Base-by-base conservation (phyloP, 768 basidiomycete species). In the Royoungia palumana region DNA sequence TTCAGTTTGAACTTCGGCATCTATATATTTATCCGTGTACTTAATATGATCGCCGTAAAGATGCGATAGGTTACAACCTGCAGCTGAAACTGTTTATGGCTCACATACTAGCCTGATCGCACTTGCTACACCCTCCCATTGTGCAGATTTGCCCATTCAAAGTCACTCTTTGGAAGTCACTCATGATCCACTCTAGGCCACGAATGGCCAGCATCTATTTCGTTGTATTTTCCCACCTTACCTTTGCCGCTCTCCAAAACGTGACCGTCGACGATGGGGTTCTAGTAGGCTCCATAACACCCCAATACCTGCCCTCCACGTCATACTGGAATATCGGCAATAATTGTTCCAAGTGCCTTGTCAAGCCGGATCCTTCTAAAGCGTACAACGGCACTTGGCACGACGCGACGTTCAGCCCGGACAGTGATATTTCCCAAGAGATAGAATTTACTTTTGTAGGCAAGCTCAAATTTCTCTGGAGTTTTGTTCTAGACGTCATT, bases 351-450 rank as follows among this genome's bases (percentile, higher is more conserved):
- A 4, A 0, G 6, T 60, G 59, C 9, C 0, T 16, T 2, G 49
- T 22, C 2, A 3, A 39, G 2, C 56, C 50, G 5, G 37, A 52
- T 34, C 38, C 50, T 6, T 12, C 46, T 0, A 16, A 2, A 12
- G 53, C 42, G 2, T 50, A 58, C 32, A 32, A 58, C 6, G 49
- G 32, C 2, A 60, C 59, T 32, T 60, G 59, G 59, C 59, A 61
- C n/a, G 58, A 54, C 6, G 1, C 43, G 5, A 60, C 48, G 9
- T 55, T 11, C 19, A 1, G 2, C 35, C 35, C 35, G 3, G 2
- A 4, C 7, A 24, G 14, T 5, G 19, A 6, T 0, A 21, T 12
- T 36, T 16, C 32, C 11, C 55, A 25, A 30, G 10, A 6, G 4
- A 38, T 61, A 9, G 11, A 49, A 3, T 45, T 60, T 17, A 41